Evolutionary conservation across 2,329 filamentous ascomycete genomes (phyloP).

Genomic region (Trichoderma sp.): DNA sequence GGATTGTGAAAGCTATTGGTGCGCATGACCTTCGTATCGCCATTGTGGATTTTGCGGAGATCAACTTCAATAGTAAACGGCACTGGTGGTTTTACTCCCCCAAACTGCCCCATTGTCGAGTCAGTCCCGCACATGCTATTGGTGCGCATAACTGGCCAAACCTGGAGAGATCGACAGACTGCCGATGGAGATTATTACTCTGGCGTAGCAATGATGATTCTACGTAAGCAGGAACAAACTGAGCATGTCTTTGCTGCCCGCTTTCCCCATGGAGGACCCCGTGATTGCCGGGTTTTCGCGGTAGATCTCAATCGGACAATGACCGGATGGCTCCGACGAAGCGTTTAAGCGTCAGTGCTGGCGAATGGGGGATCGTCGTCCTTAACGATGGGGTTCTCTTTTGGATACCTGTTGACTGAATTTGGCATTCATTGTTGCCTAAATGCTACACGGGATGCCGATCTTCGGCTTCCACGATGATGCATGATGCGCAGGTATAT

Average conservation of each 20-base stretch:
- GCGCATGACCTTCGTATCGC: neutral
- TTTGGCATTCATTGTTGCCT: neutral
- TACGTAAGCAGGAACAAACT: neutral
- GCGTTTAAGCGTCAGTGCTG: slow-evolving; percentile 9
- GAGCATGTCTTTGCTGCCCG: neutral
- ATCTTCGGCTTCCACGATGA: slow-evolving; percentile 1
- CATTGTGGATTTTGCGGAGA: neutral
- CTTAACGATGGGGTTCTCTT: neutral
- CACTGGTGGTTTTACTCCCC: neutral
- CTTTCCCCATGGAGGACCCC: neutral
- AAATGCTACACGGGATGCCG: slow-evolving; percentile 1
- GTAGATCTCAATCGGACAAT: neutral
- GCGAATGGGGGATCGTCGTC: neutral
- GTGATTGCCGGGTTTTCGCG: neutral
- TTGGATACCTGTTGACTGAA: neutral
- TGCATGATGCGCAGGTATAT: neutral
- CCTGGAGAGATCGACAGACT: neutral
- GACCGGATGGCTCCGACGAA: neutral
- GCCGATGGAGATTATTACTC: neutral
- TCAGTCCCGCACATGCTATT: neutral
- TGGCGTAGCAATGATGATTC: neutral
- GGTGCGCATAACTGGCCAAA: neutral
- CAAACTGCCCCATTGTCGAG: neutral
- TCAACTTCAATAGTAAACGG: neutral
- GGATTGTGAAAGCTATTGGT: neutral